Conservation (phyloP, 495 filamentous ascomycete species). For the Podospora comata region DNA sequence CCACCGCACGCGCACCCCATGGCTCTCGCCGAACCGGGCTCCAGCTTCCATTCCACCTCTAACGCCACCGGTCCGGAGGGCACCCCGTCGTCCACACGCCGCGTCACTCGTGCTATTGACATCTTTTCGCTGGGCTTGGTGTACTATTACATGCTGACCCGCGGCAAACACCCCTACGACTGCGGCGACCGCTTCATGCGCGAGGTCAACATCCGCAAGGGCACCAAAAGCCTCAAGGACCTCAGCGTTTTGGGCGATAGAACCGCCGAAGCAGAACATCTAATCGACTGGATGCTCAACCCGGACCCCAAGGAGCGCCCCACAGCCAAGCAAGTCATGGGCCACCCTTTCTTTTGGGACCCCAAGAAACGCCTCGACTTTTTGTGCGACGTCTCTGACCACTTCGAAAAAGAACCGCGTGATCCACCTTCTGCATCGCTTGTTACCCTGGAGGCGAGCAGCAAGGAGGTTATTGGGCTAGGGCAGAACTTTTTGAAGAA, state of each 20-base stretch:
- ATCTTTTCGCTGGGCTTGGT: constrained; percentile 95
- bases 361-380: constrained; percentile 83
- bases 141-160: constrained; percentile 92
- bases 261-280: constrained; percentile 78
- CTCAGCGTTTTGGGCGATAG: constrained; percentile 74
- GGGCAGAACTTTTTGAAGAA: constrained; percentile 66
- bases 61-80: constrained; percentile 43
- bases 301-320: constrained; percentile 68
- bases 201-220: constrained; percentile 93
- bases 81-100: constrained; percentile 45
- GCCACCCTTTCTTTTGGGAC: constrained; percentile 95
- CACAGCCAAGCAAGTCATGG: constrained; percentile 70
- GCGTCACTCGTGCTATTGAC: constrained; percentile 91
- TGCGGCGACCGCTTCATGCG: constrained; percentile 90
- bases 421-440: constrained; percentile 72
- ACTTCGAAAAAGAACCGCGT: constrained; percentile 85
- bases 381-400: constrained; percentile 89
- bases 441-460: constrained; percentile 52
- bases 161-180: constrained; percentile 90
- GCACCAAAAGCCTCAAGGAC: constrained; percentile 66
- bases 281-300: constrained; percentile 79
- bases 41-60: constrained; percentile 46
- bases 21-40: constrained; percentile 36
- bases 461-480: constrained; percentile 35
- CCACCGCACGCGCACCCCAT: constrained; percentile 24